Percentiles rank a stretch among this genome's conserved stretches.
Conservation (phyloP, 2,329 filamentous ascomycete species). For the Thelonectria rubi region DNA sequence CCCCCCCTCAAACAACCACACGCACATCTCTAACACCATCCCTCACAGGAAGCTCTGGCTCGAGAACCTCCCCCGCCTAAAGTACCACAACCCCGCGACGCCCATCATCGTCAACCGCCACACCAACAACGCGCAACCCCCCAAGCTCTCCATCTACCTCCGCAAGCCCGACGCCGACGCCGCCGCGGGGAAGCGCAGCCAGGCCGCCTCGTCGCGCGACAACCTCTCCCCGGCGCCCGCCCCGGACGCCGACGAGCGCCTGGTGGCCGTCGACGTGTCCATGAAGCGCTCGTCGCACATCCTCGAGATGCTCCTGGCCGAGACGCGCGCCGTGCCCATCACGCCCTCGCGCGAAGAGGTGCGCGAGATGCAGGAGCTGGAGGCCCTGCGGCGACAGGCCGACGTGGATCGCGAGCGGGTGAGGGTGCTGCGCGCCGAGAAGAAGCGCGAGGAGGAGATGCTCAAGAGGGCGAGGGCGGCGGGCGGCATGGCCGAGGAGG, state of each 20-base stretch:
- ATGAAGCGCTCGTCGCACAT: constrained; percentile 69
- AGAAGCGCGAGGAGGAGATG: constrained; percentile 68
- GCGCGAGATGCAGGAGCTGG: constrained; percentile 64
- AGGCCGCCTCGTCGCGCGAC: constrained; percentile 57
- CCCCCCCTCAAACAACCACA: constrained; percentile 1
- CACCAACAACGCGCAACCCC: constrained; percentile 61
- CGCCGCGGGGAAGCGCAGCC: constrained; percentile 45
- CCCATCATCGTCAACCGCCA: constrained; percentile 84
- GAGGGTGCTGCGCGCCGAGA: constrained; percentile 62
- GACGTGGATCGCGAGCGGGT: constrained; percentile 64
- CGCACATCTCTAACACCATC: constrained; percentile 18
- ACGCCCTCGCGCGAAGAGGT: constrained; percentile 67
- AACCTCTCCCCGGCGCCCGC: constrained; percentile 59
- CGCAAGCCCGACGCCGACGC: constrained; percentile 49
- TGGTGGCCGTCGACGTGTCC: constrained; percentile 71
- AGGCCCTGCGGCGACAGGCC: constrained; percentile 61
- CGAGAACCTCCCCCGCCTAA: constrained; percentile 81
- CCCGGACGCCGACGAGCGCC: constrained; percentile 58
- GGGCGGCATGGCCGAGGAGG: constrained; percentile 48
- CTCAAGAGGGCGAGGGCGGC: constrained; percentile 53
- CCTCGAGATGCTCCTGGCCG: constrained; percentile 66
- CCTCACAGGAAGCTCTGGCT: constrained; percentile 84
- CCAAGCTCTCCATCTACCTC: constrained; percentile 73
- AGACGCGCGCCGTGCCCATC: constrained; percentile 68
- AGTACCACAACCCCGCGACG: constrained; percentile 91